These are phyloP conservation scores for Alternaria brassicae DNA, from an alignment of 2,329 filamentous ascomycete genomes.

Conservation along the genomic window DNA sequence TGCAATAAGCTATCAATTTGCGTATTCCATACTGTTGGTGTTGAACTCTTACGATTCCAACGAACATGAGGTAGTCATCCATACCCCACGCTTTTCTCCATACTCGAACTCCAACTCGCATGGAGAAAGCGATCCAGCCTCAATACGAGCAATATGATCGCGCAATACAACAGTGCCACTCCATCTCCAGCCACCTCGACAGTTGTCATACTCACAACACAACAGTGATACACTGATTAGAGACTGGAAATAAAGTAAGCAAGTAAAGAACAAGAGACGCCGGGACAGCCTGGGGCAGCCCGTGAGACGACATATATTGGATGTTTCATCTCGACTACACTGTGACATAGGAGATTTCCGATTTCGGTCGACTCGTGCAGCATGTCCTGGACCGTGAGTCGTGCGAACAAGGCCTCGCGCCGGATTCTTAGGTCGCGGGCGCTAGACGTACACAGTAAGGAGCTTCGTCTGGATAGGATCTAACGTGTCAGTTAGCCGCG, in stretches of 20 bases:
- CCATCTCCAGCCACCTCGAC: slow-evolving; percentile 27
- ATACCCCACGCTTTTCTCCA: slow-evolving; percentile 24
- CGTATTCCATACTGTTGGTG: not conserved
- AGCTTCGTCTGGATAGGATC: not conserved
- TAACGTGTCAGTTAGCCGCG: not conserved
- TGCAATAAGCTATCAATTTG: slow-evolving; percentile 5
- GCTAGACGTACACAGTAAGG: not conserved
- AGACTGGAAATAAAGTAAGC: not conserved
- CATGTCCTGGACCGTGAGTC: not conserved
- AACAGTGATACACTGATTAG: not conserved
- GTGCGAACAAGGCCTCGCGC: not conserved
- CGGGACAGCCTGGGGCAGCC: not conserved
- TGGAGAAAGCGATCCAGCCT: slow-evolving; percentile 27
- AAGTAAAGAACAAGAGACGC: not conserved
- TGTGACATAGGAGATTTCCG: not conserved
- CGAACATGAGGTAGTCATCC: slow-evolving; percentile 28
- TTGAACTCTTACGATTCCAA: slow-evolving; percentile 22
- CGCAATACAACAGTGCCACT: slow-evolving; percentile 24
- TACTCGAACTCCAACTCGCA: slow-evolving; percentile 26
- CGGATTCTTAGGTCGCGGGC: not conserved
- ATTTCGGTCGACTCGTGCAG: not conserved
- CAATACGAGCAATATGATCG: slow-evolving; percentile 26
- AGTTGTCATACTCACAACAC: slow-evolving; percentile 17
- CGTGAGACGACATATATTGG: not conserved
- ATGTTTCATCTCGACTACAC: not conserved